Conservation (phyloP, 2,329 filamentous ascomycete species). For the Emmonsiellopsis sp. region DNA sequence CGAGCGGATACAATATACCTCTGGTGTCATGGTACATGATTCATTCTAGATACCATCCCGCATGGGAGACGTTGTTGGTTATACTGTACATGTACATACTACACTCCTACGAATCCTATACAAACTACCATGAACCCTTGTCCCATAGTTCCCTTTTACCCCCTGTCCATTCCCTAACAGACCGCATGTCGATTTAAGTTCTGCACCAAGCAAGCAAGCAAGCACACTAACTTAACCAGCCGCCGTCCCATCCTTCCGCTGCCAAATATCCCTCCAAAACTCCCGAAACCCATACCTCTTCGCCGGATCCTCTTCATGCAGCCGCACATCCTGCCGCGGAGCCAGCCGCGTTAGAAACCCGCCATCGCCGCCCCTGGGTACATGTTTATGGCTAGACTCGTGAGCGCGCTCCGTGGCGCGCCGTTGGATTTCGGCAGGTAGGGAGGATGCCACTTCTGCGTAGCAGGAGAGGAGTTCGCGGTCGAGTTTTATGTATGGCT, state of each 20-base stretch:
- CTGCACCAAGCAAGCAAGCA: no score
- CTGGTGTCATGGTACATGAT: neutral
- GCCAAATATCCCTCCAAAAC: slow-evolving; percentile 77
- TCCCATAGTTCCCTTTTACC: neutral
- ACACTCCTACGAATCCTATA: neutral
- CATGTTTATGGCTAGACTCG: slow-evolving; percentile 5
- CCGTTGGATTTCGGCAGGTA: slow-evolving; percentile 63
- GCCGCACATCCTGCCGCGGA: slow-evolving; percentile 39
- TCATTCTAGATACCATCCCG: neutral
- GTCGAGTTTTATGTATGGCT: slow-evolving; percentile 78
- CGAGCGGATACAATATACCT: neutral
- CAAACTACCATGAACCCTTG: neutral
- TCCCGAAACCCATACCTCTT: slow-evolving; percentile 74
- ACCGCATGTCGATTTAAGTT: no score
- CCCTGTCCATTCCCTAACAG: no score
- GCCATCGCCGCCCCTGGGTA: slow-evolving; percentile 26
- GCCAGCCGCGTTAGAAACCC: slow-evolving; percentile 54
- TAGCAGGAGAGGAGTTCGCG: slow-evolving; percentile 75
- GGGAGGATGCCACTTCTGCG: slow-evolving; percentile 69
- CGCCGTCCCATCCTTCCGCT: slow-evolving; percentile 13
- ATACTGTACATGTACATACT: neutral
- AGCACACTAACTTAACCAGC: neutral
- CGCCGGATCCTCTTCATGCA: slow-evolving; percentile 65
- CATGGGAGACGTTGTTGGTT: neutral
- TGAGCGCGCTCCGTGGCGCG: slow-evolving; percentile 44